phyloP scores from a whole-genome alignment of 495 filamentous ascomycete genomes.

The Hamigera avellanea region DNA sequence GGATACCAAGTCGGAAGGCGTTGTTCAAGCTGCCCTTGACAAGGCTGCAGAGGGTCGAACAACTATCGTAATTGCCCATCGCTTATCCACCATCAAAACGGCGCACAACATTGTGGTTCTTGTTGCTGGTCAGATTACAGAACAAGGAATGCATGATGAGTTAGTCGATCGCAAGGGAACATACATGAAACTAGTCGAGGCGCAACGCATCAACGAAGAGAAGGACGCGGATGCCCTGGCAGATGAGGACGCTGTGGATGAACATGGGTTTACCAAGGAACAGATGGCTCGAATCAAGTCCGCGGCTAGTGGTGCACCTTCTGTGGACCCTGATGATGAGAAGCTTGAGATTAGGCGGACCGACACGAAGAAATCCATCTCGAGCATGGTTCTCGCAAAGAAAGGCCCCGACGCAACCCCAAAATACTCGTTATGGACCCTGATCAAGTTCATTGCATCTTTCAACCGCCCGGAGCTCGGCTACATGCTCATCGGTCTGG shows the following conservation, averaged over 20 bases:
- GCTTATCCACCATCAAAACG: constrained; percentile 84
- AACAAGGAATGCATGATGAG: constrained; percentile 73
- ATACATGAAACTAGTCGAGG: constrained; percentile 70
- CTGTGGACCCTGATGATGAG: constrained; percentile 12
- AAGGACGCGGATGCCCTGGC: constrained; percentile 40
- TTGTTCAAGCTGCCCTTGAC: constrained; percentile 89
- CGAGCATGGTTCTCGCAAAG: constrained; percentile 54
- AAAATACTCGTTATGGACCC: constrained; percentile 67
- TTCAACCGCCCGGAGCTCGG: constrained; percentile 71
- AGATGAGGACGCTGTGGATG: constrained; percentile 20
- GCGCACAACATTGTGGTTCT: constrained; percentile 96
- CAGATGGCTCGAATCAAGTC: constrained; percentile 20
- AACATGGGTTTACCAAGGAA: constrained; percentile 11
- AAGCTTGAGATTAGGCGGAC: constrained; percentile 25
- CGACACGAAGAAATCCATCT: constrained; percentile 61
- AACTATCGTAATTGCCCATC: constrained; percentile 92
- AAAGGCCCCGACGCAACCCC: constrained; percentile 30
- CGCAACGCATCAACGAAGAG: constrained; percentile 62
- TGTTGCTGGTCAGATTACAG: constrained; percentile 71
- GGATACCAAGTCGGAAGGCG: constrained; percentile 92
- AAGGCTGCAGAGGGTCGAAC: constrained; percentile 81
- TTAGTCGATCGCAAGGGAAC: constrained; percentile 48
- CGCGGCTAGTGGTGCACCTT: constrained; percentile 15
- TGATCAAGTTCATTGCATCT: constrained; percentile 71
- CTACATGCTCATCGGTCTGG: constrained; percentile 64